A percentile compares a stretch with the other conserved stretches of the same genome.
Evolutionary conservation across 2,329 filamentous ascomycete species (phyloP).

Genomic region (Penicillium decumbens): DNA sequence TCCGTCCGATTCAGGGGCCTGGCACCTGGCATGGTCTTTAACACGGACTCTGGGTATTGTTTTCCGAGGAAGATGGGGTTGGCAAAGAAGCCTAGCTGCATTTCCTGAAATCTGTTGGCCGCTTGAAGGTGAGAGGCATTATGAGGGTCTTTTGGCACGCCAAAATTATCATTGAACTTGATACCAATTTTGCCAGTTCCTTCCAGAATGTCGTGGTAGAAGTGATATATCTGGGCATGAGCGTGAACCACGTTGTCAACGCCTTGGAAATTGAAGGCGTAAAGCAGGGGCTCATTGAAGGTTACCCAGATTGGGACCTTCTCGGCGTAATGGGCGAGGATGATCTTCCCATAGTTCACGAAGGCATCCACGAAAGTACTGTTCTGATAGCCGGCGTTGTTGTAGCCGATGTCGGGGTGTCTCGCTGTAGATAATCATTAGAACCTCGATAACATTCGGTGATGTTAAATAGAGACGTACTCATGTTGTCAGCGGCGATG

Average conservation of each 20-base stretch:
- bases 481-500: conserved; percentile 17
- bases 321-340: conserved; percentile 38
- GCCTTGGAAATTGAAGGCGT: conserved; percentile 44
- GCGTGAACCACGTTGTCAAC: conserved; percentile 50
- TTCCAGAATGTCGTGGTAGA: conserved; percentile 41
- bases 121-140: conserved; percentile 26
- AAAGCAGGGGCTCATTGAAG: conserved; percentile 40
- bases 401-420: conserved; percentile 24
- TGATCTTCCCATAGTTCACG: conserved; percentile 38
- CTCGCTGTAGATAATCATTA: conserved; percentile 7
- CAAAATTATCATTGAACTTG: conserved; percentile 51
- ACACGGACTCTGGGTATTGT: conserved; percentile 43
- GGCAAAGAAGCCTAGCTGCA: conserved; percentile 41
- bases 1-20: conserved; percentile 46
- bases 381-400: conserved; percentile 35
- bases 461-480: background rate
- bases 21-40: conserved; percentile 45
- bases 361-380: conserved; percentile 40
- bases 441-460: background rate
- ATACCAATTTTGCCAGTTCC: conserved; percentile 42
- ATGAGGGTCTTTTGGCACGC: conserved; percentile 42
- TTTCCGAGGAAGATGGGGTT: conserved; percentile 44
- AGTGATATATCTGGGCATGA: conserved; percentile 33
- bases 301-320: conserved; percentile 42
- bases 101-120: conserved; percentile 31